These are phyloP conservation scores for Tulasnella sp. DNA, from an alignment of 768 basidiomycete species.

Conservation along the genomic window DNA sequence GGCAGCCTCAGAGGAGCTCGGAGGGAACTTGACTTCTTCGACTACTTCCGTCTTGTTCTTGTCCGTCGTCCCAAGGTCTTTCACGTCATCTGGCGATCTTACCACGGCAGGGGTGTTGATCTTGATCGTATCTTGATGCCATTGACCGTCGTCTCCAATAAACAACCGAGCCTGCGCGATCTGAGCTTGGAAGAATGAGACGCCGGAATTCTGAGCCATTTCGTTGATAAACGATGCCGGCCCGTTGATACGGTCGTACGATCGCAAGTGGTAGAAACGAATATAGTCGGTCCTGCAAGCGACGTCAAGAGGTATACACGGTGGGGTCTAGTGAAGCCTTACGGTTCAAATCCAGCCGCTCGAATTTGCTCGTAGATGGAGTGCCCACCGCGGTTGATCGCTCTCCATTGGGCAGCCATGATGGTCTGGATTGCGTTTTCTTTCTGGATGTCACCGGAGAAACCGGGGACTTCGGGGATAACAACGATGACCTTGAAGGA, in stretches of 20 bases:
- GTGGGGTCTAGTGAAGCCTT: slow-evolving; percentile 21
- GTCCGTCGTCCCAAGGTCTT: slow-evolving; percentile 25
- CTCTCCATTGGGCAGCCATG: slow-evolving; percentile 42
- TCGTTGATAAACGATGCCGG: slow-evolving; percentile 9
- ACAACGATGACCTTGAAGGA: slow-evolving; percentile 57
- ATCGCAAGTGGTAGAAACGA: slow-evolving; percentile 81
- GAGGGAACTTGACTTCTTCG: slow-evolving; percentile 55
- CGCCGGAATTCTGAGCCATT: slow-evolving; percentile 26
- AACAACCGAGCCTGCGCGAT: slow-evolving; percentile 70
- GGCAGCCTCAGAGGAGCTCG: slow-evolving; percentile 51
- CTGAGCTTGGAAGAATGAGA: slow-evolving; percentile 76
- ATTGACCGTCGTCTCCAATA: slow-evolving; percentile 33
- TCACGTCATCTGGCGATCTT: neutral
- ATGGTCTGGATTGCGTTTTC: slow-evolving; percentile 59
- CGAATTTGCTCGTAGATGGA: slow-evolving; percentile 78
- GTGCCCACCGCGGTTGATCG: slow-evolving; percentile 78
- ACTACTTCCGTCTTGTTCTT: slow-evolving; percentile 41
- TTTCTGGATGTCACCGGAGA: slow-evolving; percentile 68
- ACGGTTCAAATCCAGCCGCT: slow-evolving; percentile 70
- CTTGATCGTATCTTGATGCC: slow-evolving; percentile 13
- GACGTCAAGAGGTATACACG: neutral
- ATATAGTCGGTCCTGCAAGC: slow-evolving; percentile 61
- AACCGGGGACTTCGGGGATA: slow-evolving; percentile 86
- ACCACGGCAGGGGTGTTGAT: neutral
- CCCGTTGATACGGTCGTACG: slow-evolving; percentile 45